phyloP scores from a whole-genome alignment of 2,329 filamentous ascomycete genomes.

The Neopestalotiopsis sp. region DNA sequence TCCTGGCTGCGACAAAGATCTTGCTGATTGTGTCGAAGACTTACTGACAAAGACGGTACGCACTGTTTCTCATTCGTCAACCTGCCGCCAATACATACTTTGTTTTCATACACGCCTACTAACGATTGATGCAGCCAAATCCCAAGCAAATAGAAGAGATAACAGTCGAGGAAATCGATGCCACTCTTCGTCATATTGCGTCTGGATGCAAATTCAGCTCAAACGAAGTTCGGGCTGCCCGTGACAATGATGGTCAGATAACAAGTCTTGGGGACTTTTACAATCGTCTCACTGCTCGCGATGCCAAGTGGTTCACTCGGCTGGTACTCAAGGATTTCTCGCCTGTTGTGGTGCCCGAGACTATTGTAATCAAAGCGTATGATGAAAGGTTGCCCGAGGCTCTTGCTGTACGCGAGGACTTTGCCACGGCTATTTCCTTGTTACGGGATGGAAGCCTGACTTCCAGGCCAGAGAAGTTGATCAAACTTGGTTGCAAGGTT shows the following conservation, averaged over 20 bases:
- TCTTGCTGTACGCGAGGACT: constrained; percentile 72
- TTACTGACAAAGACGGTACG: constrained; percentile 66
- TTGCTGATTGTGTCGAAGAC: constrained; percentile 73
- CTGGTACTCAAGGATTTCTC: constrained; percentile 78
- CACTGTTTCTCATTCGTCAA: constrained; percentile 15
- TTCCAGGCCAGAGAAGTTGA: constrained; percentile 41
- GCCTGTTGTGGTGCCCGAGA: constrained; percentile 67
- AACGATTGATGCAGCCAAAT: constrained; percentile 50
- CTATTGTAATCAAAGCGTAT: constrained; percentile 61
- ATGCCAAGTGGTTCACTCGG: constrained; percentile 88
- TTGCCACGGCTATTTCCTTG: constrained; percentile 63
- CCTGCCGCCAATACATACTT: neutral
- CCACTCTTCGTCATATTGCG: constrained; percentile 68
- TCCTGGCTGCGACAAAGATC: constrained; percentile 64
- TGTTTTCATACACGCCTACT: constrained; percentile 21
- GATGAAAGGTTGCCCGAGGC: constrained; percentile 75
- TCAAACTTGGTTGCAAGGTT: constrained; percentile 67
- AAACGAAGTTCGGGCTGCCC: constrained; percentile 49
- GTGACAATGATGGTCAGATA: neutral
- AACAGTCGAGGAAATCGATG: constrained; percentile 76
- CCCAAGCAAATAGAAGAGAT: constrained; percentile 48
- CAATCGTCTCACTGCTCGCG: constrained; percentile 63
- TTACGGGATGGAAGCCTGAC: constrained; percentile 46
- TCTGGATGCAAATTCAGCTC: constrained; percentile 75
- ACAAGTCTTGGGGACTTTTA: constrained; percentile 53